Base-by-base conservation (phyloP, 1,284 basidiomycete species). In the Baeospora myosura region DNA sequence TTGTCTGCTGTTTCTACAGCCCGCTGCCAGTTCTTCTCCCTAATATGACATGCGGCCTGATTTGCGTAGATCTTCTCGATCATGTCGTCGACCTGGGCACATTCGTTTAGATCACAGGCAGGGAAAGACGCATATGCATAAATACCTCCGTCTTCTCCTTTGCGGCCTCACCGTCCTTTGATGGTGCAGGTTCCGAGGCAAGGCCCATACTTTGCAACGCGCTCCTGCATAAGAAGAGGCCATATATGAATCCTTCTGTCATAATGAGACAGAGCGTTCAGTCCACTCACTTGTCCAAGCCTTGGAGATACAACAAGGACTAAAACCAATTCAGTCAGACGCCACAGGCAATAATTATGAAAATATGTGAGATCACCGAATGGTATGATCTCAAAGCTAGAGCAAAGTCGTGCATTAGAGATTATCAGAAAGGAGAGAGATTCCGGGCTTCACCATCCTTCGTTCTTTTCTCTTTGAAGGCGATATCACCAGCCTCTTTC, bases 1-100 rank as follows among this genome's bases (percentile, higher is more conserved):
- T 87, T 82, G 50, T 88, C 77, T 16, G 86, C 83, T 14, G 82
- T 78, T 52, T 88, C 84, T 38, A 77, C 57, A 0, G 78, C 81
- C 8, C 87, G 76, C 54, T 77, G 74, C 80, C 81, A 89, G 55
- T 87, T 89, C 37, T 68, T 63, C 36, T 74, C 74, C 61, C 84
- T 88, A 50, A 89, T 62, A 56, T 89, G 82, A 51, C 83, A 87
- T 3, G 83, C 83, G 3, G 80, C 74, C 81, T 85, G 83, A 45
- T 88, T 89, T 3, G 80, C 73, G 50, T 89, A 85, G 31, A 88
- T 77, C 64, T 85, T 89, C 60, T 84, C 85, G 20, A 86, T 57
- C 32, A 87, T 68, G 16, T 78, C 66, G 56, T 89, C 85, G 10
- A 76, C 69, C 87, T 89, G 44, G 25, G 12, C 8, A 30, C 12